Percentiles rank a stretch among this genome's conserved stretches.
Evolutionary conservation across 2,329 filamentous ascomycete species (phyloP).

Genomic region (Emergomyces pasteurianus): DNA sequence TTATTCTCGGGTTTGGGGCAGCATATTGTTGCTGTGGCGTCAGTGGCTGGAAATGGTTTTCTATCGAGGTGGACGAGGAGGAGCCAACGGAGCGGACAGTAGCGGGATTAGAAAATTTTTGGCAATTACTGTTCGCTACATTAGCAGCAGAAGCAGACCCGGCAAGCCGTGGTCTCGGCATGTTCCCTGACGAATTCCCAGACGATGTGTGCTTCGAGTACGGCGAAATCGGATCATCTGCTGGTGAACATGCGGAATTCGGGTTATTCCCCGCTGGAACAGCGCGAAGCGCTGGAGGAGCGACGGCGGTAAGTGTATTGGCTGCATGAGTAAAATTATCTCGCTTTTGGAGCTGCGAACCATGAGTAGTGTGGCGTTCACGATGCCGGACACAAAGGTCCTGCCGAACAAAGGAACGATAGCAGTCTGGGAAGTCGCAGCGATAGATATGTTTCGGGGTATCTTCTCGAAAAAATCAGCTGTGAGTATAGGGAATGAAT

Average conservation of each 20-base stretch:
- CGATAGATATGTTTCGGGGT: slow-evolving; percentile 89
- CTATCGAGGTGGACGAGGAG: slow-evolving; percentile 23
- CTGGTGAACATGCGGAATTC: slow-evolving; percentile 17
- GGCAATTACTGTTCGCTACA: slow-evolving; percentile 5
- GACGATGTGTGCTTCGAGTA: background rate
- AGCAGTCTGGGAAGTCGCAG: slow-evolving; percentile 86
- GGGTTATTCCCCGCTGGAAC: slow-evolving; percentile 15
- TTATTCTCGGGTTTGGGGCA: slow-evolving; percentile 15
- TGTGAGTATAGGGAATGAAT: background rate
- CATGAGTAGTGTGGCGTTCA: slow-evolving; percentile 61
- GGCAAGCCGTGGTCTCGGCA: slow-evolving; percentile 3
- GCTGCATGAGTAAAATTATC: slow-evolving; percentile 31
- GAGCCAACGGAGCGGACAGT: slow-evolving; percentile 5
- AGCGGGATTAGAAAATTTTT: slow-evolving; percentile 10
- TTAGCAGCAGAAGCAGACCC: slow-evolving; percentile 7
- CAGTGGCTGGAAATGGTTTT: slow-evolving; percentile 17
- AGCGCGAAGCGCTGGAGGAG: slow-evolving; percentile 2
- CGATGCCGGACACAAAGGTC: slow-evolving; percentile 80
- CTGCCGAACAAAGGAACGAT: slow-evolving; percentile 80
- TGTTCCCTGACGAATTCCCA: background rate
- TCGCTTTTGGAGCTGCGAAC: slow-evolving; percentile 40
- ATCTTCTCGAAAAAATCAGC: slow-evolving; percentile 42
- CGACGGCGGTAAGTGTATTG: slow-evolving; percentile 9
- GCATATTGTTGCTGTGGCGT: slow-evolving; percentile 16
- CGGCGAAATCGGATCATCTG: slow-evolving; percentile 6